Base-by-base conservation (phyloP, 164 flowering plant species). In the Umbellularia californica region DNA sequence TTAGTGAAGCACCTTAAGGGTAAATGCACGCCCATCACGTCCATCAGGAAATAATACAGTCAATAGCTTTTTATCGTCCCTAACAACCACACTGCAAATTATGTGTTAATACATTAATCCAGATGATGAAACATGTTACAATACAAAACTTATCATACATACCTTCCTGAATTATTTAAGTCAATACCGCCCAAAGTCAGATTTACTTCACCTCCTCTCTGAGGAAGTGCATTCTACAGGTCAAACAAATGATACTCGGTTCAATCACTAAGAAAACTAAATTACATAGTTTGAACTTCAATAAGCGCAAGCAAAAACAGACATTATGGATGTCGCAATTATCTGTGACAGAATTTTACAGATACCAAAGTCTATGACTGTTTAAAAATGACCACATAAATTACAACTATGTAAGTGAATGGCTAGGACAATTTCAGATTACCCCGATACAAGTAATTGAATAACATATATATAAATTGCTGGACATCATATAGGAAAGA, bases 31-130 rank as follows among this genome's bases (percentile, higher is more conserved):
- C 47, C 98, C 98, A 86, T 96, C 97, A 82, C 99, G 99, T 66
- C 99, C 98, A 86, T 94, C 99, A 75, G 99, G 99, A 83, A 96
- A 96, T 77, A 96, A 81, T 23, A 96, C 99, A 72, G 99, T 96
- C 70, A 96, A 77, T 65, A 96, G 84, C 74, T 91, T 94, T 81
- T 96, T 96, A 81, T 96, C 98, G 79, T 94, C 99, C 83, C 97
- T 84, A 27, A 92, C 97, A 76, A 96, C 97, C 78, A 96, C 99
- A 80, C 99, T 96, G 88, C 82, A 88, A 72, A 68, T 70, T 41
- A 69, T 15, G 23, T 50, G 27, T 41, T 69, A 47, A 20, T 58
- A 52, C 17, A 12, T 47, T 80, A 51, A 75, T 63, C 68, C 70
- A 72, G 62, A 63, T 15, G 74, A 33, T 70, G 30, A 55, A 25